Evolutionary conservation across 129 eudicot species (phyloP), one percentile per base, ranked within the genome.

Genomic region (Helianthus tuberosus): DNA sequence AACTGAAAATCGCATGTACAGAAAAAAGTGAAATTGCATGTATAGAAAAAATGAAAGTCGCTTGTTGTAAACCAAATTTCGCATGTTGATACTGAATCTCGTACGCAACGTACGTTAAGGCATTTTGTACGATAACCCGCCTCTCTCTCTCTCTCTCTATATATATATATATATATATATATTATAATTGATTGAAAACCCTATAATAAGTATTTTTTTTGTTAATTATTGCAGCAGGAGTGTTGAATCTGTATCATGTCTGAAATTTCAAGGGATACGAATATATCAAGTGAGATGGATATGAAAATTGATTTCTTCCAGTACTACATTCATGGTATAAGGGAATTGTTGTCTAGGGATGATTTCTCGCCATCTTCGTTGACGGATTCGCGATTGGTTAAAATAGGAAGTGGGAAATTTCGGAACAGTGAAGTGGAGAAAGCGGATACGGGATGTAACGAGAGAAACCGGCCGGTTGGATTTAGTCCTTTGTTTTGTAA

Each of bases 231-330:
- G 66, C 46, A 36, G 51, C 43, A 63, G 74, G 59, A 54, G 35
- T 62, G 77, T 29, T 68, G 76, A 65, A 48, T 52, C 6, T 27
- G 32, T 49, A 38, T 13, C 51, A 81, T 85, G 91, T 50, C 82
- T 32, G 88, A 75, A 73, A 72, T 68, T 25, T 81, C 84, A 51
- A 71, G 35, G 79, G 84, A 51, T 48, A 41, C 20, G 75, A 69
- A 63, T 72, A 68, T 70, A 46, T 64, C 82, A 11, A 14, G 25
- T 1, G 84, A 80, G 39, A 64, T 53, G 50, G 62, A 64, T 57
- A 10, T 66, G 41, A 87, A 88, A 75, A 96, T 96, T 4, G 92
- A 93, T 69, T 82, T 79, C 70, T 89, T 93, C 73, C 90, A 88
- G 35, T 88, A 80, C 49, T 93, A 82, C 66, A 52, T 77, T 50